phyloP scores from a whole-genome alignment of 192 early-diverging fungal genomes.

The Obelidium mucronatum region DNA sequence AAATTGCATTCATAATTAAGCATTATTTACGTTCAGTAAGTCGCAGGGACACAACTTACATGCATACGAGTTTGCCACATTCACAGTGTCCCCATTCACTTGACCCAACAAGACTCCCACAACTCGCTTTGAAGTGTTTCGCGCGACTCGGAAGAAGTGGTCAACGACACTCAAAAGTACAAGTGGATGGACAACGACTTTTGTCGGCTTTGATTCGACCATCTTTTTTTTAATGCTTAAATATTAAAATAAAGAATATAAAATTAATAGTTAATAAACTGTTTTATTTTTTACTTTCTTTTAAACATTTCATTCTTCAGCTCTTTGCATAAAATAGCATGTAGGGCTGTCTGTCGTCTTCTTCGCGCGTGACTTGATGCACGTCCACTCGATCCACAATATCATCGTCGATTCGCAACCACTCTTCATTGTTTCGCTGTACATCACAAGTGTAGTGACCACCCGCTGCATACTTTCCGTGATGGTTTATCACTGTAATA shows the following conservation, averaged over 20 bases:
- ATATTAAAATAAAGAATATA: neutral
- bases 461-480: slow-evolving; percentile 82
- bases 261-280: neutral
- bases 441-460: slow-evolving; percentile 99
- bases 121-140: slow-evolving; percentile 94
- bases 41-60: slow-evolving; percentile 60
- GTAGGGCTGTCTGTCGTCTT: slow-evolving; percentile 72
- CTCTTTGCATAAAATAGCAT: slow-evolving; percentile 70
- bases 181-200: slow-evolving; percentile 93
- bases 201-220: slow-evolving; percentile 9
- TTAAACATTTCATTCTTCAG: neutral
- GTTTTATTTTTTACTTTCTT: neutral
- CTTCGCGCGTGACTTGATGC: slow-evolving; percentile 64
- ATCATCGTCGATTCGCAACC: slow-evolving; percentile 94
- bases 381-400: slow-evolving; percentile 66
- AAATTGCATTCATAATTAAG: slow-evolving; percentile 6
- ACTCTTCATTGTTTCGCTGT: slow-evolving; percentile 66
- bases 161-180: slow-evolving; percentile 98
- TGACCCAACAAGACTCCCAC: slow-evolving; percentile 97
- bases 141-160: slow-evolving; percentile 97
- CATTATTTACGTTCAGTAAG: neutral
- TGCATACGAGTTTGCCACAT: slow-evolving; percentile 98
- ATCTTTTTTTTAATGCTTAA: neutral
- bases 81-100: slow-evolving; percentile 82
- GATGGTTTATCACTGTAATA: slow-evolving; percentile 89